These are phyloP conservation scores for Trametes sanguinea DNA, from an alignment of 768 basidiomycete genomes.

Conservation along the genomic window DNA sequence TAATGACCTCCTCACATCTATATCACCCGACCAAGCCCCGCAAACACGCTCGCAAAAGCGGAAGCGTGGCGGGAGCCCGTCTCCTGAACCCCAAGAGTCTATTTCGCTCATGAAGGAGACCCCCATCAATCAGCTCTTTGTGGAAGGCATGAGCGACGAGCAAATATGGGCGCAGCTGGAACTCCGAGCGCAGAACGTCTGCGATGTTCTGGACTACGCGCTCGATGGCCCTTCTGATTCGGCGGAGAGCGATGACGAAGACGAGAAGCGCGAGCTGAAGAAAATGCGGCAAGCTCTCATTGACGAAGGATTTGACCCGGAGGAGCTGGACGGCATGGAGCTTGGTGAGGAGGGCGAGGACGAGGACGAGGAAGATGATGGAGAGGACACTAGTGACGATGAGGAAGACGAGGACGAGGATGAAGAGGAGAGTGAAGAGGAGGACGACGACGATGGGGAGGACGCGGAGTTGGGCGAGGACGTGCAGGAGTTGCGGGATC, in stretches of 20 bases:
- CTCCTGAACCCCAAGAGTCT: constrained; percentile 34
- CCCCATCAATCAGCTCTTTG: constrained; percentile 73
- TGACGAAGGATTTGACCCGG: constrained; percentile 36
- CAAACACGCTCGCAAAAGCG: constrained; percentile 70
- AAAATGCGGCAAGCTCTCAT: constrained; percentile 29
- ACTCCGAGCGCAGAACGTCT: constrained; percentile 69
- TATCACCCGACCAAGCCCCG: constrained; percentile 69
- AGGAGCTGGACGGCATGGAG: constrained; percentile 31
- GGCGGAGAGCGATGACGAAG: constrained; percentile 28
- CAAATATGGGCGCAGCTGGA: constrained; percentile 97
- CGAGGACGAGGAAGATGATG: constrained; percentile 37
- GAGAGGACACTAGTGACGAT: constrained; percentile 35
- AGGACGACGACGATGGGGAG: constrained; percentile 26
- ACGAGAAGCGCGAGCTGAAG: constrained; percentile 30
- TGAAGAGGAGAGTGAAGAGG: constrained; percentile 30
- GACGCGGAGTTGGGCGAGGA: constrained; percentile 35
- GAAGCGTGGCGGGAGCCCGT: constrained; percentile 39
- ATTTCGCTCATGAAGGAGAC: constrained; percentile 51
- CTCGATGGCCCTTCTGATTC: constrained; percentile 50
- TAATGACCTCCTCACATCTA: constrained; percentile 60
- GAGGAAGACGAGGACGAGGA: constrained; percentile 33
- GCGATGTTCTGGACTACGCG: constrained; percentile 64
- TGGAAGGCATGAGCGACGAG: constrained; percentile 78
- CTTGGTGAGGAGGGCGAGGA: constrained; percentile 35
- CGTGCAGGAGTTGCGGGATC: constrained; percentile 34